Percentiles rank a stretch among this genome's conserved stretches.
phyloP scores from a whole-genome alignment of 1,284 basidiomycete genomes.

The Malassezia psittaci region DNA sequence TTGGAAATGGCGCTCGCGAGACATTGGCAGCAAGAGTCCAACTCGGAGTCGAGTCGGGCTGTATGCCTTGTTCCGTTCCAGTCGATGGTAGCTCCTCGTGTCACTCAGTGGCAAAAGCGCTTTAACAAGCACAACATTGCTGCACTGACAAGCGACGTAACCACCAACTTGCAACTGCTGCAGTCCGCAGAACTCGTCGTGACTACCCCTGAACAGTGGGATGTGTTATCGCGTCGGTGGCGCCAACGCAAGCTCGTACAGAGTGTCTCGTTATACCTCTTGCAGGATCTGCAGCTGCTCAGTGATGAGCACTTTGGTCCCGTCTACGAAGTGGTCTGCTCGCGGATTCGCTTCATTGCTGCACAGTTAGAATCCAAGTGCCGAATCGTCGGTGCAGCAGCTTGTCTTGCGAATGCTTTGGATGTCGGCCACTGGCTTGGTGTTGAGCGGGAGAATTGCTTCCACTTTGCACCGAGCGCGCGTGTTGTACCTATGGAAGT shows the following conservation, averaged over 20 bases:
- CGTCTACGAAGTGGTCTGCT: slow-evolving; percentile 90
- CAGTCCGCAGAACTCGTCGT: slow-evolving; percentile 70
- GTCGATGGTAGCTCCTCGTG: slow-evolving; percentile 85
- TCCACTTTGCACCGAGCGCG: slow-evolving; percentile 93
- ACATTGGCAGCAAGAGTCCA: slow-evolving; percentile 65
- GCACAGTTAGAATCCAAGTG: slow-evolving; percentile 87
- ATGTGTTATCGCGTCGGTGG: slow-evolving; percentile 90
- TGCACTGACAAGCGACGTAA: slow-evolving; percentile 86
- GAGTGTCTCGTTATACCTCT: slow-evolving; percentile 79
- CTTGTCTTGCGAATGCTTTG: slow-evolving; percentile 87
- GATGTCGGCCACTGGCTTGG: slow-evolving; percentile 98
- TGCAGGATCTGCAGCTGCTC: slow-evolving; percentile 87
- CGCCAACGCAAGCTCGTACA: slow-evolving; percentile 93
- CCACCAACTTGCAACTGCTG: slow-evolving; percentile 75
- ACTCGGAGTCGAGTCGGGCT: slow-evolving; percentile 59
- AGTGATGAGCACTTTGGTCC: slow-evolving; percentile 78
- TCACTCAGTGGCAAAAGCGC: slow-evolving; percentile 77
- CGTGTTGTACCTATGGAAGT: slow-evolving; percentile 94
- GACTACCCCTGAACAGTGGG: slow-evolving; percentile 85
- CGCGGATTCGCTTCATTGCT: slow-evolving; percentile 84
- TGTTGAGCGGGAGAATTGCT: slow-evolving; percentile 72
- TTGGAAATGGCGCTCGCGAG: slow-evolving; percentile 89
- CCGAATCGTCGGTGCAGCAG: slow-evolving; percentile 82
- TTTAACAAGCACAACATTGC: slow-evolving; percentile 90
- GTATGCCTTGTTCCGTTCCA: slow-evolving; percentile 94